A percentile compares a stretch with the other conserved stretches of the same genome.
phyloP scores from a whole-genome alignment of 129 eudicot genomes.

The Helianthus annuus region DNA sequence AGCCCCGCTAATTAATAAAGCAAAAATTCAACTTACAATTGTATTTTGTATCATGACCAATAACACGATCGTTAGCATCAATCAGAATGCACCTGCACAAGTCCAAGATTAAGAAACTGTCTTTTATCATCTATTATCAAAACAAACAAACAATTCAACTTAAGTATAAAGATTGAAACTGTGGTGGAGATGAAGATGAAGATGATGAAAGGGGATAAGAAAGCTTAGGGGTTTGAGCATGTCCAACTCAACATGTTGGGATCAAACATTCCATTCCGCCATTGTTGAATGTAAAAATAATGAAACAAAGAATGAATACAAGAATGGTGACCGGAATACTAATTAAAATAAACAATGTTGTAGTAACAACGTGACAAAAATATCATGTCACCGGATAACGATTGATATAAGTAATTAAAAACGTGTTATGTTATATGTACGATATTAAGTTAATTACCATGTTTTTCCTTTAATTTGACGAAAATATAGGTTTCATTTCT shows the following conservation, averaged over 20 bases:
- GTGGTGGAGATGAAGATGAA: background rate
- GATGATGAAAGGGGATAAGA: constrained; percentile 25
- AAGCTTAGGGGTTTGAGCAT: constrained; percentile 8
- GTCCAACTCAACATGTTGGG: constrained; percentile 11
- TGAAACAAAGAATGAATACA: too few relatives aligned
- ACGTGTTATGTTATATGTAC: too few relatives aligned
- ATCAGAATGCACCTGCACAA: constrained; percentile 80
- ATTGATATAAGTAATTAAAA: too few relatives aligned
- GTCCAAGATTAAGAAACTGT: background rate
- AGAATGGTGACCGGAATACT: too few relatives aligned
- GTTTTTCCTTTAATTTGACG: too few relatives aligned
- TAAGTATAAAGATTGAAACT: background rate
- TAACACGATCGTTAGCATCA: constrained; percentile 76
- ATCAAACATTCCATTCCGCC: constrained; percentile 3
- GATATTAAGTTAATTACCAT: too few relatives aligned
- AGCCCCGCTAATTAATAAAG: background rate
- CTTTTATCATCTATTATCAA: background rate
- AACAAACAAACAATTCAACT: background rate
- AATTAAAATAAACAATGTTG: too few relatives aligned
- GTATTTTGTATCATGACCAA: constrained; percentile 82
- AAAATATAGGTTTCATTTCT: too few relatives aligned
- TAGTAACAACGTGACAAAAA: too few relatives aligned
- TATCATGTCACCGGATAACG: too few relatives aligned
- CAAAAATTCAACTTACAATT: constrained; percentile 56
- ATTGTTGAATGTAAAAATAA: background rate